Evolutionary conservation across 768 basidiomycete species (phyloP), one percentile per base, ranked within the genome.

Genomic region (Terana coerulea): DNA sequence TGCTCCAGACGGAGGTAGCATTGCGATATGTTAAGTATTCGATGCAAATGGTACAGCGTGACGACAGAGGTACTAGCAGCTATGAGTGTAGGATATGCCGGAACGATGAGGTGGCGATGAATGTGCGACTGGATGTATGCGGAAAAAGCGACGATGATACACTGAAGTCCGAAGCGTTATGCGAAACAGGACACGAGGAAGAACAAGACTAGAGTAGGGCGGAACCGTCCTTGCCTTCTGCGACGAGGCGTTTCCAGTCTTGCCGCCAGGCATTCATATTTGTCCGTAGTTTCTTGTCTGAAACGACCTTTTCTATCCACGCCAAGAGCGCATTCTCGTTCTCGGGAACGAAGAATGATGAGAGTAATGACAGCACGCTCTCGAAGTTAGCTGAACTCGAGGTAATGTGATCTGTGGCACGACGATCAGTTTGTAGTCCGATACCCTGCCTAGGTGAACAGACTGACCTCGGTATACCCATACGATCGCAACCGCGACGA

Each of bases 281-380:
- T 15, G 72, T 63, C 46, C 87, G 75, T 39, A 95, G 69, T 56
- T 85, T 91, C 70, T 80, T 75, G 64, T 86, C 73, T 22, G 64
- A 68, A 15, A 86, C 61, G 44, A 78, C 69, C 46, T 75, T 77
- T 52, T 75, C 79, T 42, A 98, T 82, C 95, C 95, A 99, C 1
- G 73, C 67, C 59, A 99, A 70, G 24, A 97, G 74, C 3, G 74
- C 70, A 59, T 98, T 82, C 55, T 98, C 95, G 60, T 91, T 83
- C 66, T 95, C 90, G 0, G 92, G 90, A 6, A 98, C 84, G 64
- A 97, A 98, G 71, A 93, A 95, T 7, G 93, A 95, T 0, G 94
- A 95, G 8, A 99, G 72, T 12, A 94, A 72, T 12, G 91, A 94
- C 14, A 98, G 73, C 17, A 98, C 84, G 3, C 88, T 95, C 69